Evolutionary conservation across 176 grass and related monocot species (phyloP), one percentile per base, ranked within the genome.

Genomic region (Hordeum marinum): DNA sequence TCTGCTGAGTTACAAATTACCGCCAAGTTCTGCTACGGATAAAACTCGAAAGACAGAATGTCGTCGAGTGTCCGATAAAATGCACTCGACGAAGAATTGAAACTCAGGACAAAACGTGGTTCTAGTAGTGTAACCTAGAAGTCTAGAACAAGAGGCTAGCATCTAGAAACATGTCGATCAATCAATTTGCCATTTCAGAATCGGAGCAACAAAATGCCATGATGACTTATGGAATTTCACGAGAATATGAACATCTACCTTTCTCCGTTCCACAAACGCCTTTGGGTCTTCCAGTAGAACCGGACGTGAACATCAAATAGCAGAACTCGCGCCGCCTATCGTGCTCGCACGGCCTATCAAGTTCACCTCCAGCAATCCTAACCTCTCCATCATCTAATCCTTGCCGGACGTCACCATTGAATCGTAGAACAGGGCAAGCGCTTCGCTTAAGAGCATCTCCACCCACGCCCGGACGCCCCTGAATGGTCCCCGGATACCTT

Each of bases 301-400:
- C 95, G 31, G 95, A 98, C 7, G 93, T 95, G 79, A 93, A 95
- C 92, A 98, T 95, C 73, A 98, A 34, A 24, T 95, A 95, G 87
- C 93, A 98, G 79, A 90, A 98, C 58, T 80, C 76, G 20, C 87
- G 76, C 0, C 0, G 79, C 23, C 15, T 70, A 32, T 79, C 42
- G 6, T 3, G 46, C 55, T 91, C 68, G 25, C 95, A 98, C 0
- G 89, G 90, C 94, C 94, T 92, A 6, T 11, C 24, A 68, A 89
- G 84, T 25, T 85, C 88, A 13, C 83, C 46, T 17, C 43, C 24
- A 64, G 18, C 81, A 62, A 54, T 9, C 79, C 25, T 77, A 74
- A 12, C 14, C 14, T 77, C 63, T 66, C 17, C 55, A 42, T 62
- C 78, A 12, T 32, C 11, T 26, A 27, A 75, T 8, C 68, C 48